Conservation (phyloP, 768 basidiomycete genomes). For the Floccularia luteovirens region DNA sequence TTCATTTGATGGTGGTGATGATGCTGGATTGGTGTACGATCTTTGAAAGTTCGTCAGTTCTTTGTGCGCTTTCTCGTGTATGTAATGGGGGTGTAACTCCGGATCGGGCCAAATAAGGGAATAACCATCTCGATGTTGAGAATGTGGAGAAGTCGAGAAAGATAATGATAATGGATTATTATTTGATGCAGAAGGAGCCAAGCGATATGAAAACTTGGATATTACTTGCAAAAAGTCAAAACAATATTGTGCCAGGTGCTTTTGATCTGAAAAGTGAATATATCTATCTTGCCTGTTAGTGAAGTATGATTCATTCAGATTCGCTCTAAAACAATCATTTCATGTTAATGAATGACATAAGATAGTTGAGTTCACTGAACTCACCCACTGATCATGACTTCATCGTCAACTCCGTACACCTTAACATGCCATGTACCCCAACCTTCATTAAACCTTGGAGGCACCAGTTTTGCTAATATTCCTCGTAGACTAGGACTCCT, state of each 20-base stretch:
- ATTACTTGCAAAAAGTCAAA: slow-evolving; percentile 65
- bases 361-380: slow-evolving; percentile 10
- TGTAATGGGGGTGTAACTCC: slow-evolving; percentile 58
- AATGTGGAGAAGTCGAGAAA: too few relatives aligned
- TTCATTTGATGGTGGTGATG: slow-evolving; percentile 3
- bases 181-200: slow-evolving; percentile 17
- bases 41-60: slow-evolving; percentile 58
- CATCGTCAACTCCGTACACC: slow-evolving; percentile 88
- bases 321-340: slow-evolving; percentile 55
- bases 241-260: slow-evolving; percentile 73
- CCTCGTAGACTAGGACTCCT: slow-evolving; percentile 82
- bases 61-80: slow-evolving; percentile 50
- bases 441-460: slow-evolving; percentile 93
- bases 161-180: too few relatives aligned
- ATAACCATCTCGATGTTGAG: slow-evolving; percentile 33
- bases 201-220: slow-evolving; percentile 64
- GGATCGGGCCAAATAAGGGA: slow-evolving; percentile 61
- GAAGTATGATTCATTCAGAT: slow-evolving; percentile 90
- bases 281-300: slow-evolving; percentile 95
- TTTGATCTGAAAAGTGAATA: slow-evolving; percentile 58
- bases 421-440: slow-evolving; percentile 99
- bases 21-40: slow-evolving; percentile 14
- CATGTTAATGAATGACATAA: background rate
- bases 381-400: slow-evolving; percentile 89
- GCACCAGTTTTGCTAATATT: slow-evolving; percentile 67